Conservation (phyloP, 768 basidiomycete species). For the Hypholoma sublateritium region DNA sequence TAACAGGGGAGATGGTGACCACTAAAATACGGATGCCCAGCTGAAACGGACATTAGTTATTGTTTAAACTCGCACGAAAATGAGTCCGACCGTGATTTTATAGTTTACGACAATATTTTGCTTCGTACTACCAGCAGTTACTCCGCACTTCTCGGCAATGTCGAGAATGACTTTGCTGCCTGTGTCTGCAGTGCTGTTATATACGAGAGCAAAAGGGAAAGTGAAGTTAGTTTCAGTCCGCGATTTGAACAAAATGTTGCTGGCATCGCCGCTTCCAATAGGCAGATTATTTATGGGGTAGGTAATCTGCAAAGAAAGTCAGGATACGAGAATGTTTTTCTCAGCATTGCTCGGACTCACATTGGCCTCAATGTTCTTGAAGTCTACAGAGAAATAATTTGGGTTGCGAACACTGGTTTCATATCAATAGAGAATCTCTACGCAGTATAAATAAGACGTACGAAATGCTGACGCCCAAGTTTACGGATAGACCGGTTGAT, state of each 20-base stretch:
- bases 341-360: slow-evolving; percentile 28
- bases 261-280: slow-evolving; percentile 62
- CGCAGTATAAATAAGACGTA: slow-evolving; percentile 29
- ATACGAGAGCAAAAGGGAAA: slow-evolving; percentile 73
- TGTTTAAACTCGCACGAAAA: not conserved
- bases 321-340: not conserved
- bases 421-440: slow-evolving; percentile 5
- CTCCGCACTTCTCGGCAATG: slow-evolving; percentile 62
- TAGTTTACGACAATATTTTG: slow-evolving; percentile 60
- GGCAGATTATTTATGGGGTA: slow-evolving; percentile 74
- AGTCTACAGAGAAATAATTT: slow-evolving; percentile 72
- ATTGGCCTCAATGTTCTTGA: slow-evolving; percentile 63
- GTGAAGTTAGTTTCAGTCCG: slow-evolving; percentile 63
- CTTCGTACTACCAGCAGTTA: slow-evolving; percentile 37
- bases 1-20: slow-evolving; percentile 63
- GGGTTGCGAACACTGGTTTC: slow-evolving; percentile 69
- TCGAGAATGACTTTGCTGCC: slow-evolving; percentile 55
- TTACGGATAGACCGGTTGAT: slow-evolving; percentile 48
- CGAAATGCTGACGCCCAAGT: slow-evolving; percentile 68
- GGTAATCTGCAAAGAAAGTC: slow-evolving; percentile 46
- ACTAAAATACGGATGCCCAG: slow-evolving; percentile 64
- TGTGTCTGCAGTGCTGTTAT: slow-evolving; percentile 56
- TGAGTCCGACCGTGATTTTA: slow-evolving; percentile 56
- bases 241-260: slow-evolving; percentile 47
- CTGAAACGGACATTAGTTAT: slow-evolving; percentile 31